Evolutionary conservation across 1,284 basidiomycete species (phyloP).

Genomic region (Trichosporon sp.): DNA sequence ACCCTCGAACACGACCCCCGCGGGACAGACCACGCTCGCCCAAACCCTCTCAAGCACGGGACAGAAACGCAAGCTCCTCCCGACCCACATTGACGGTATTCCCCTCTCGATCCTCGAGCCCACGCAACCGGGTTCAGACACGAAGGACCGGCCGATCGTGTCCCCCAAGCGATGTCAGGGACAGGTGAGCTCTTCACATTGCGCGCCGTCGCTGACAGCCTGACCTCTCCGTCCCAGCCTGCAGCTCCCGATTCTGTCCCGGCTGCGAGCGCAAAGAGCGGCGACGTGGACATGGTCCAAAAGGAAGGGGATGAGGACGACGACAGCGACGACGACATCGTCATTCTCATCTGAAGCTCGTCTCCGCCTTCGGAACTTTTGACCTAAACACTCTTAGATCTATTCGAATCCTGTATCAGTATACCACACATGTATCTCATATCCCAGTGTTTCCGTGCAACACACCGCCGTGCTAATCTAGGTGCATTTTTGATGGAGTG

Average conservation of each 20-base stretch:
- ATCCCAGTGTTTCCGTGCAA: too few relatives aligned
- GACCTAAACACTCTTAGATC: too few relatives aligned
- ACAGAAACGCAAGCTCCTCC: constrained; percentile 30
- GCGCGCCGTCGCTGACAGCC: neutral
- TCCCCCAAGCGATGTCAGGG: neutral
- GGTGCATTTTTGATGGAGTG: constrained; percentile 30
- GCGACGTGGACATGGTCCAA: neutral
- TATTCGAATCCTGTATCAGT: too few relatives aligned
- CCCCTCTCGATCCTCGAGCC: constrained; percentile 15
- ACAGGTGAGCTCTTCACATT: neutral
- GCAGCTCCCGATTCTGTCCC: neutral
- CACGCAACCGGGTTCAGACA: too few relatives aligned
- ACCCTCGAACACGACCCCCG: too few relatives aligned
- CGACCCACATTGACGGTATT: constrained; percentile 27
- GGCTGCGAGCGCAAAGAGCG: neutral
- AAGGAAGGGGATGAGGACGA: constrained; percentile 20
- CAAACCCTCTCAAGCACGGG: constrained; percentile 14
- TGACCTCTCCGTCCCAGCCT: neutral
- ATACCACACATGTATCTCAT: too few relatives aligned
- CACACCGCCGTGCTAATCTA: constrained; percentile 19
- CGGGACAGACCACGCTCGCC: constrained; percentile 16
- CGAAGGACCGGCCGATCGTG: neutral
- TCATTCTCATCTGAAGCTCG: constrained; percentile 18
- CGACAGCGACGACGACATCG: constrained; percentile 28
- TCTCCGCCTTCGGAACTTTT: too few relatives aligned